Conservation (phyloP, 352 stramenopile genomes). For the Phytophthora constricta region DNA sequence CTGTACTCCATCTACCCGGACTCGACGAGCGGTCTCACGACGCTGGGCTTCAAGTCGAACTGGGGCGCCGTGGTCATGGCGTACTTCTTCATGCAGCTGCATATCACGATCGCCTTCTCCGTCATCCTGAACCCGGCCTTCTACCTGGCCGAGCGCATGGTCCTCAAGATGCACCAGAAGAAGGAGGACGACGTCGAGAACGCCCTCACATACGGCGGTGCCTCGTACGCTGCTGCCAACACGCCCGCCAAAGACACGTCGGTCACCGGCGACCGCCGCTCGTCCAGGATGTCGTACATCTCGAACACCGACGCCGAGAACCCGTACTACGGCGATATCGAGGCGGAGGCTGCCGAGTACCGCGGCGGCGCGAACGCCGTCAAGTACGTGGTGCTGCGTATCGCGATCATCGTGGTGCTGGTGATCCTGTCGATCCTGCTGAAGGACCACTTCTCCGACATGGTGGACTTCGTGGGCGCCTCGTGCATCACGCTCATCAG, state of each 20-base stretch:
- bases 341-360: constrained; percentile 44
- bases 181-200: constrained; percentile 39
- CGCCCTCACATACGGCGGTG: constrained; percentile 25
- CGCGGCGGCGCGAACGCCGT: constrained; percentile 32
- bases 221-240: constrained; percentile 22
- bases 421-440: constrained; percentile 46
- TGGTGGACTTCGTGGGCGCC: constrained; percentile 47
- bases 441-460: constrained; percentile 46
- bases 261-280: constrained; percentile 22
- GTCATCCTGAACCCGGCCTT: constrained; percentile 48
- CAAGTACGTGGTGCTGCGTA: constrained; percentile 49
- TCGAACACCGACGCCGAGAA: constrained; percentile 46
- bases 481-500: constrained; percentile 50
- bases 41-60: constrained; percentile 44
- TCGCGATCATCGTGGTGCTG: constrained; percentile 46
- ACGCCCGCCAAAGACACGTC: constrained; percentile 26
- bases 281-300: constrained; percentile 51
- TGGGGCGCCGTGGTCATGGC: constrained; percentile 39
- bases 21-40: constrained; percentile 29
- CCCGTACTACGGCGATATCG: constrained; percentile 25
- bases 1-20: constrained; percentile 58
- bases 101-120: constrained; percentile 43
- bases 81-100: constrained; percentile 39
- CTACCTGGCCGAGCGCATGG: constrained; percentile 40
- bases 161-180: constrained; percentile 48